Evolutionary conservation across 176 grass and related monocot genomes (phyloP).

Genomic region (Aegilops sharonensis): DNA sequence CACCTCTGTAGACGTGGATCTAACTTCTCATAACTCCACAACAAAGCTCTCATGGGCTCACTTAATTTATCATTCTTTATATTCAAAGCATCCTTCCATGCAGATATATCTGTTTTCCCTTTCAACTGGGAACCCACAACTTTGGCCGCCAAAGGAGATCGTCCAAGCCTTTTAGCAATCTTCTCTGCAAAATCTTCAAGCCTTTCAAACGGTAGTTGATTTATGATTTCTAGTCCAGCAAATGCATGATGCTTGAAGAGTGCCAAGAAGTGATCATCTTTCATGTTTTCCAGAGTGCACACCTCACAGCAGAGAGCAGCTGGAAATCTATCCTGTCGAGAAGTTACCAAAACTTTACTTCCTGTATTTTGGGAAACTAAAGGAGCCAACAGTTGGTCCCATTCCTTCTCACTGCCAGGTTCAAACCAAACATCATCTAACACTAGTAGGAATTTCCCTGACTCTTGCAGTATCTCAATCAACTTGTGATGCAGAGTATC

Average conservation of each 20-base stretch:
- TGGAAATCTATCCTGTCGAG: not conserved
- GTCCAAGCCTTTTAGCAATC: too few species aligned
- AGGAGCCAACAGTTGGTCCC: not conserved
- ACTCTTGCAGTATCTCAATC: not conserved
- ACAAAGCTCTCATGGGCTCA: too few species aligned
- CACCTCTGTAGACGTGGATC: too few species aligned
- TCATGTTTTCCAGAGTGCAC: not conserved
- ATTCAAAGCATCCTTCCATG: too few species aligned
- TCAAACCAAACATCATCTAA: conserved; percentile 11
- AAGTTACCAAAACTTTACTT: conserved; percentile 25
- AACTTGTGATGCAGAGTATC: not conserved
- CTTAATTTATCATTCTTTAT: too few species aligned
- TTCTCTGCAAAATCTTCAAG: too few species aligned
- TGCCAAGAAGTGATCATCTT: not conserved
- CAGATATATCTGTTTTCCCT: too few species aligned
- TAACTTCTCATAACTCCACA: too few species aligned
- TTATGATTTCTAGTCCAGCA: not conserved
- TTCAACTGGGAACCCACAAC: too few species aligned
- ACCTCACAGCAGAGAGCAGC: not conserved
- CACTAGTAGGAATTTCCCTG: not conserved
- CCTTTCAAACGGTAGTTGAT: not conserved
- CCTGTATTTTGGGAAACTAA: not conserved
- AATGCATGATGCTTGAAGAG: conserved; percentile 25
- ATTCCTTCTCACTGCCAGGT: not conserved
- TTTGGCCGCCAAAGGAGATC: too few species aligned